A percentile compares a stretch with the other conserved stretches of the same genome.
Conservation (phyloP, 805 yeast species). For the Teunomyces funiuensis region DNA sequence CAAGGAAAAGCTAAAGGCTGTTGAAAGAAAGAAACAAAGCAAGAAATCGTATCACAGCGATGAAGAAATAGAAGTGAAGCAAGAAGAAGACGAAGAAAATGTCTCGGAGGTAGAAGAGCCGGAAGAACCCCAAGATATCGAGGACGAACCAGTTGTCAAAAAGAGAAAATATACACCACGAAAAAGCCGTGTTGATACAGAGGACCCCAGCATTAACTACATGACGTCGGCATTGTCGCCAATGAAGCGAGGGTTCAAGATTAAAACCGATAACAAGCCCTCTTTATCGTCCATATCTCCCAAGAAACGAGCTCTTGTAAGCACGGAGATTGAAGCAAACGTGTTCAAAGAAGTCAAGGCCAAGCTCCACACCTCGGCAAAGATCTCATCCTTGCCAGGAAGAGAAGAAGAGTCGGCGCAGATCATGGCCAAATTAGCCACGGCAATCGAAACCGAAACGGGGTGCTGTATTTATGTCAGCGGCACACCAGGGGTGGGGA, state of each 20-base stretch:
- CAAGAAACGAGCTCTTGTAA: constrained; percentile 6
- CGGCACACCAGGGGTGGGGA: constrained; percentile 98
- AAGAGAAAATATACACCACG: constrained; percentile 7
- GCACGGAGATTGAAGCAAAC: constrained; percentile 17
- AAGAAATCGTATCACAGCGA: no score
- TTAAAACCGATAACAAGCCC: constrained; percentile 21
- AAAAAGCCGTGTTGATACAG: constrained; percentile 14
- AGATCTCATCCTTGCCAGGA: constrained; percentile 66
- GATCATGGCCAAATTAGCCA: constrained; percentile 65
- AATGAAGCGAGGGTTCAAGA: constrained; percentile 23
- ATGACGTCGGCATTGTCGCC: constrained; percentile 22
- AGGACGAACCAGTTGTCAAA: constrained; percentile 8
- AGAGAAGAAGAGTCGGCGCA: constrained; percentile 80
- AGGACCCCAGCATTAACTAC: constrained; percentile 12
- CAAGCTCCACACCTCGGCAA: constrained; percentile 45
- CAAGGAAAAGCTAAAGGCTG: constrained; percentile 5
- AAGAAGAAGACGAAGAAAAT: constrained; percentile 22
- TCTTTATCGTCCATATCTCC: constrained; percentile 21
- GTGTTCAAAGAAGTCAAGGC: constrained; percentile 41
- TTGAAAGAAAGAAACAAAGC: constrained; percentile 1
- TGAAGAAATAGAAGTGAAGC: constrained; percentile 16
- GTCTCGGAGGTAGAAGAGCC: constrained; percentile 15
- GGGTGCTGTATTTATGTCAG: constrained; percentile 89
- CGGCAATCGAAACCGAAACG: constrained; percentile 64
- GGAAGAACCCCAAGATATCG: constrained; percentile 9